Evolutionary conservation across 1,139 yeast species (phyloP), one percentile per base, ranked within the genome.

Genomic region (Sugiyamaella pinicola): DNA sequence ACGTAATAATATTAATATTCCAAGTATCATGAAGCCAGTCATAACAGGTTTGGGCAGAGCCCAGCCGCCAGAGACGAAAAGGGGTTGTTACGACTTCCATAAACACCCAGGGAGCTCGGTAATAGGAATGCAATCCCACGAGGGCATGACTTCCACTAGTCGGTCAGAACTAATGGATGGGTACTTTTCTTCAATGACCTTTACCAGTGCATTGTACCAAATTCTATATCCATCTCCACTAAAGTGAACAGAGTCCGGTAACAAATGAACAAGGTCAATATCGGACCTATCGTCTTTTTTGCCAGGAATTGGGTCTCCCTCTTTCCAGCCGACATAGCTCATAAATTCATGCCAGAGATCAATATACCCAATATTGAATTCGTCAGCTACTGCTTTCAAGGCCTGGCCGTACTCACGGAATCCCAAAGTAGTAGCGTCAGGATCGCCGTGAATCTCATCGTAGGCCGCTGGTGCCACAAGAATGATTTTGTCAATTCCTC

Each of bases 241-340:
- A 64, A 77, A 84, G 65, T 88, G 96, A 37, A 88, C 69, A 0
- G 95, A 95, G 62, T 86, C 93, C 9, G 62, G 56, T 10, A 78
- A 60, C 15, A 74, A 57, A 2, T 64, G 63, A 48, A 0, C 74
- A 10, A 44, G 33, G 33, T 44, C 40, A 17, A 26, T 21, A 70
- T 24, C 5, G 29, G 55, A 52, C 8, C 33, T 37, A 18, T 28
- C 46, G 58, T 15, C 54, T 37, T 35, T 62, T 58, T 53, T 46
- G 3, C 65, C 64, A 7, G 61, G 59, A 5, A 61, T 42, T 1
- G 64, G 61, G 7, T 57, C 61, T 18, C 64, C 49, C 13, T 46
- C 43, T 26, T 37, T 37, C 49, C 49, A 46, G 13, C 49, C 49
- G 5, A 61, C 59, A 12, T 57, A 54, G 4, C 51, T 31, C 64